Evolutionary conservation across 495 filamentous ascomycete genomes (phyloP), one percentile per base, ranked within the genome.

Genomic region (Annulohypoxylon nitens): DNA sequence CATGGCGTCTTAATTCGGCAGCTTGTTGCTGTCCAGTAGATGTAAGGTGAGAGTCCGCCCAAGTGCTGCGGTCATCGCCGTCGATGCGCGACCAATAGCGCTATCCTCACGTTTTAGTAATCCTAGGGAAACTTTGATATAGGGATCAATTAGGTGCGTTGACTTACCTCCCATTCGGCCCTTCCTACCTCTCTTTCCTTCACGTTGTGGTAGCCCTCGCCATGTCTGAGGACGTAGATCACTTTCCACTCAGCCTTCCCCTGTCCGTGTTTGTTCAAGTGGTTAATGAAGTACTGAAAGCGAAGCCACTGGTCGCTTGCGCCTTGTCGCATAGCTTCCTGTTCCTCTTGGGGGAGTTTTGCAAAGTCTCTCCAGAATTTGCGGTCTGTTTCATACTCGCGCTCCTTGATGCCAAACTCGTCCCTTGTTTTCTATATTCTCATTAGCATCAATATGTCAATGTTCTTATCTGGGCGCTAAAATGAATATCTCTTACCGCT

Each of bases 1-100:
- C 36, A 7, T 10, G 9, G 9, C 11, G 5, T 3, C 36, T 43
- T 43, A 43, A 0, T 2, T n/a, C 14, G 4, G 12, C 39, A 14
- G 39, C 39, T 43, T 43, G 39, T 5, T 4, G 4, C 39, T 48
- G 85, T 81, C 16, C 93, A 93, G 26, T 68, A 77, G 0, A 79
- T 1, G 91, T 93, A 33, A 97, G 85, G 14, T 86, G 79, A 6
- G 93, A 89, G 75, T 97, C 93, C 20, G 80, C 78, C 93, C 93
- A 96, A 71, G 79, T 87, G 10, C 82, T 79, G 2, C 86, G 90
- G 36, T 78, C 83, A 77, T 96, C 93, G 65, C 92, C 92, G 60
- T 90, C 83, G 2, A 90, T 84, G 50, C 87, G 83, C 50, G 91
- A 88, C 89, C 91, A 95, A 82, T 93, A 90, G 80, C 61, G 54